These are phyloP conservation scores for Mycena polygramma DNA, from an alignment of 768 basidiomycete species.

Conservation along the genomic window DNA sequence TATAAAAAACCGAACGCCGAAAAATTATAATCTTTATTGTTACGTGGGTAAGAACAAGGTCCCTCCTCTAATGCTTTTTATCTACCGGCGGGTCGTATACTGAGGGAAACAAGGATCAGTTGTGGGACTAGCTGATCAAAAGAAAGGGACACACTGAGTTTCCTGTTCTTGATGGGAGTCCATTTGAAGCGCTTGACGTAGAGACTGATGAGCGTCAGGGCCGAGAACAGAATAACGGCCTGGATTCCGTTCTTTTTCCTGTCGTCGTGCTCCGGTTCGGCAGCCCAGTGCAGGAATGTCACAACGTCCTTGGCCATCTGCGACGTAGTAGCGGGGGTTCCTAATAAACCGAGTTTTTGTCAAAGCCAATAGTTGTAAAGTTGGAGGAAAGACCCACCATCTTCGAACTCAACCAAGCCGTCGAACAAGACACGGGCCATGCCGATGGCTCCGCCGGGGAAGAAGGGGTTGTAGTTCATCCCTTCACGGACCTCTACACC, in stretches of 20 bases:
- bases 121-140: background rate
- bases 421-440: conserved; percentile 99
- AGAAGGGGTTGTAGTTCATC: conserved; percentile 99
- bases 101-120: conserved; percentile 42
- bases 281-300: conserved; percentile 96
- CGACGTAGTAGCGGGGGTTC: conserved; percentile 95
- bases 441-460: conserved; percentile 98
- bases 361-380: background rate
- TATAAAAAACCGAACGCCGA: background rate
- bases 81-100: conserved; percentile 74
- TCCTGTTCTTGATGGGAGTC: conserved; percentile 92
- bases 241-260: conserved; percentile 98
- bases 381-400: conserved; percentile 66
- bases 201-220: conserved; percentile 82
- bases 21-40: conserved; percentile 33
- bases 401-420: conserved; percentile 95
- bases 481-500: conserved; percentile 96
- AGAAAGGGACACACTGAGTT: conserved; percentile 74
- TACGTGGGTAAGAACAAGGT: conserved; percentile 32
- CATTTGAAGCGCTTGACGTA: conserved; percentile 98
- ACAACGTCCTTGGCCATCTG: conserved; percentile 99
- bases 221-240: conserved; percentile 93
- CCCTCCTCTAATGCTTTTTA: conserved; percentile 65
- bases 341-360: conserved; percentile 51
- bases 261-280: conserved; percentile 98